These are phyloP conservation scores for Calvatia gigantea DNA, from an alignment of 768 basidiomycete species.

Conservation along the genomic window DNA sequence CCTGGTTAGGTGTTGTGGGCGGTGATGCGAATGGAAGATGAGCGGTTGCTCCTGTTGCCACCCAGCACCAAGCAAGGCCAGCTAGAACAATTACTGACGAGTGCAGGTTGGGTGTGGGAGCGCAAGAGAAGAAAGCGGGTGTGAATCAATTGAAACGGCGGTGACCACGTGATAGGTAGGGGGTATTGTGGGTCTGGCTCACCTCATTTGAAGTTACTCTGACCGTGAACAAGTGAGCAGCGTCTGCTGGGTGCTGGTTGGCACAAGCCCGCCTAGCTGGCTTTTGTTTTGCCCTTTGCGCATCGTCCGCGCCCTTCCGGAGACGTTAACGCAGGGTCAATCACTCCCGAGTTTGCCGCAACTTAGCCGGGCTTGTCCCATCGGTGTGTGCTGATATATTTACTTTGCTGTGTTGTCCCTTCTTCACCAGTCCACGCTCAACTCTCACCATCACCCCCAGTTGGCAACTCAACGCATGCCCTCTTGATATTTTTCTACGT, in stretches of 20 bases:
- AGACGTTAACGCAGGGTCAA: background rate
- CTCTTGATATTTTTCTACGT: conserved; percentile 11
- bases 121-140: background rate
- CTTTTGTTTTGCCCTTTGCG: background rate
- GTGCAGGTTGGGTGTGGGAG: background rate
- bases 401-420: background rate
- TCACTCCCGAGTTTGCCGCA: background rate
- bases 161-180: background rate
- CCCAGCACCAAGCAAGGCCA: background rate
- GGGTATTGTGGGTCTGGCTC: conserved; percentile 1
- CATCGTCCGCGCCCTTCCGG: background rate
- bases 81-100: background rate
- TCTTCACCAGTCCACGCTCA: background rate
- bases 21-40: background rate
- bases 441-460: conserved; percentile 4
- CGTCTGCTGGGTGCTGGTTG: background rate
- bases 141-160: background rate
- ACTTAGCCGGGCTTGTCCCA: conserved; percentile 3
- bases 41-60: background rate
- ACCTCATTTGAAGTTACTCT: conserved; percentile 3
- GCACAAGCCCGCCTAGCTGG: background rate
- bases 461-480: background rate
- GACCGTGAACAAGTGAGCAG: background rate
- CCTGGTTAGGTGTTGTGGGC: background rate
- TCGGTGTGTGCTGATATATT: conserved; percentile 10